Conservation (phyloP, 2,329 filamentous ascomycete species). For the Hypoxylon sp. region DNA sequence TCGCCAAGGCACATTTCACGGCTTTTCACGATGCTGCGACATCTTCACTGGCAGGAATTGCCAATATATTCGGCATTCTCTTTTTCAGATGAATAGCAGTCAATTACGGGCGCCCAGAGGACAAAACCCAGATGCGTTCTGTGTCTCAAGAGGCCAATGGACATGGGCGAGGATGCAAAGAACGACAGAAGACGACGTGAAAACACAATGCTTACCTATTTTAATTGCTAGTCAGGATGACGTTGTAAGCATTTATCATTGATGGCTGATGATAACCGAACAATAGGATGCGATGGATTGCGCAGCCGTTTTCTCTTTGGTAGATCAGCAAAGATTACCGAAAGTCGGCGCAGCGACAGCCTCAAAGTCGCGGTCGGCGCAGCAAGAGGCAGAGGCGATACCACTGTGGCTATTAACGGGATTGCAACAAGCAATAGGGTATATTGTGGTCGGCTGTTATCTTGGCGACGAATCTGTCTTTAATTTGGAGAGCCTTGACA, state of each 20-base stretch:
- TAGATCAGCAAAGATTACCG: slow-evolving; percentile 40
- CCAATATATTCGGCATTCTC: slow-evolving; percentile 12
- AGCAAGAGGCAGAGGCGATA: neutral
- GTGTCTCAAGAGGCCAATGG: neutral
- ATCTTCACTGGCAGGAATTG: slow-evolving; percentile 25
- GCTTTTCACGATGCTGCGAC: slow-evolving; percentile 26
- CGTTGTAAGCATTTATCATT: slow-evolving; percentile 31
- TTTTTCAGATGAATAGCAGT: neutral
- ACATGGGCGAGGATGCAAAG: slow-evolving; percentile 4
- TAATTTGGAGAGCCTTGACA: neutral
- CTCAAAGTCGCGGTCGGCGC: slow-evolving; percentile 21
- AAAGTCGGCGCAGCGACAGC: slow-evolving; percentile 30
- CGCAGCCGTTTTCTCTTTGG: slow-evolving; percentile 23
- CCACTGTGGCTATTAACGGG: neutral
- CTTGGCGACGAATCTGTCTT: slow-evolving; percentile 2
- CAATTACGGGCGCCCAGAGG: slow-evolving; percentile 5
- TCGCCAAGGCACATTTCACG: slow-evolving; percentile 37
- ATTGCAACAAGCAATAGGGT: slow-evolving; percentile 1
- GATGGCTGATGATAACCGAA: slow-evolving; percentile 28
- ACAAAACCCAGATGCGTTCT: neutral
- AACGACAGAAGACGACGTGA: slow-evolving; percentile 17
- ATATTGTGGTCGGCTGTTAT: slow-evolving; percentile 7
- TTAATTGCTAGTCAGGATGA: slow-evolving; percentile 30
- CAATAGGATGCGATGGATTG: slow-evolving; percentile 30
- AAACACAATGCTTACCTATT: slow-evolving; percentile 43